Evolutionary conservation across 441 rosid species (phyloP).

Genomic region (Brassica hybrid): DNA sequence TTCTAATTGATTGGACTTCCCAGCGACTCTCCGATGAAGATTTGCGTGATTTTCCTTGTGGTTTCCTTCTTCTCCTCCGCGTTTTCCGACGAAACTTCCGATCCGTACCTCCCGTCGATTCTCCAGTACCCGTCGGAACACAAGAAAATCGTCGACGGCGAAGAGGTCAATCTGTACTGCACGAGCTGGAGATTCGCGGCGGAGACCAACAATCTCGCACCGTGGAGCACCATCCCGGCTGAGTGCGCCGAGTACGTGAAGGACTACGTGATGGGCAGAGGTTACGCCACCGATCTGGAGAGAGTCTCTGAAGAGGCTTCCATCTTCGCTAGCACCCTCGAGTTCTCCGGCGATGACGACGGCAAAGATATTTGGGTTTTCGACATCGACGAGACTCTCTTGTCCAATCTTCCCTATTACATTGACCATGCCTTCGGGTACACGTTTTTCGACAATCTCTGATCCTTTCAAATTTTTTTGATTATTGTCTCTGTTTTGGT

Average conservation of each 20-base stretch:
- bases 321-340: slow-evolving; percentile 59
- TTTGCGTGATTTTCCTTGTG: no score
- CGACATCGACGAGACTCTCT: slow-evolving; percentile 89
- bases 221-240: slow-evolving; percentile 78
- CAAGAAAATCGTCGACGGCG: slow-evolving; percentile 44
- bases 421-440: slow-evolving; percentile 81
- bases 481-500: background rate
- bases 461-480: no score
- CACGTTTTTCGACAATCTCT: background rate
- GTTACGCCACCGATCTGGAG: slow-evolving; percentile 67
- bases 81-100: slow-evolving; percentile 36
- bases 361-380: slow-evolving; percentile 90
- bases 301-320: slow-evolving; percentile 72
- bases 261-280: slow-evolving; percentile 68
- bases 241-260: slow-evolving; percentile 77
- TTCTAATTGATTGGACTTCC: no score
- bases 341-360: slow-evolving; percentile 57
- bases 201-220: slow-evolving; percentile 84
- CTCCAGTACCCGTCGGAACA: slow-evolving; percentile 53
- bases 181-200: slow-evolving; percentile 91
- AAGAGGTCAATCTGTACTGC: slow-evolving; percentile 58
- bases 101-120: slow-evolving; percentile 59
- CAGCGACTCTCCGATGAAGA: no score
- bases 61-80: no score
- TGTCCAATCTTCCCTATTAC: slow-evolving; percentile 92